A percentile compares a stretch with the other conserved stretches of the same genome.
Evolutionary conservation across 257 asterid genomes (phyloP).

Genomic region (Solanum habrochaites): DNA sequence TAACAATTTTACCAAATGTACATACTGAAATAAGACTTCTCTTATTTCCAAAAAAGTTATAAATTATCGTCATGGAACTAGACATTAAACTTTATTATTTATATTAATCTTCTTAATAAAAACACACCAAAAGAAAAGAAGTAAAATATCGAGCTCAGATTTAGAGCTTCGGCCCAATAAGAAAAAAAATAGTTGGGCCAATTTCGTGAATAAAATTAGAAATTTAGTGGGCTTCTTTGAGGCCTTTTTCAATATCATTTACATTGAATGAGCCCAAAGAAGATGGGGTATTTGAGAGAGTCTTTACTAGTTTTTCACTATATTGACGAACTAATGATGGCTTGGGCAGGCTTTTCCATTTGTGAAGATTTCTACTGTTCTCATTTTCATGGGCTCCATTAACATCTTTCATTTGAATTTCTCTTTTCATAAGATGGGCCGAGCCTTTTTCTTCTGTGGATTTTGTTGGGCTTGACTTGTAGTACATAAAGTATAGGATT

Average conservation of each 20-base stretch:
- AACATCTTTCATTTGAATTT: slow-evolving; percentile 18
- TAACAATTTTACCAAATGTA: background rate
- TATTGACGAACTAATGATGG: slow-evolving; percentile 21
- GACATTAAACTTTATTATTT: background rate
- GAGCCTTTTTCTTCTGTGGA: slow-evolving; percentile 18
- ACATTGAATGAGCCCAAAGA: slow-evolving; percentile 2
- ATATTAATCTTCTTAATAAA: background rate
- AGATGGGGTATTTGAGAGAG: slow-evolving; percentile 20
- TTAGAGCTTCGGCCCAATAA: background rate
- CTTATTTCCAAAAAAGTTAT: background rate
- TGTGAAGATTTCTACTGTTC: slow-evolving; percentile 10
- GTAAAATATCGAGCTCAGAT: background rate
- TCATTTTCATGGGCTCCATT: background rate
- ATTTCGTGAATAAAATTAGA: background rate
- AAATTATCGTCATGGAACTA: background rate
- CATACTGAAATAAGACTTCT: background rate
- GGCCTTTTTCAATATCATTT: background rate
- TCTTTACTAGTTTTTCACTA: slow-evolving; percentile 17
- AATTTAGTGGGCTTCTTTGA: background rate
- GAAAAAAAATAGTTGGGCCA: background rate
- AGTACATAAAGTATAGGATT: slow-evolving; percentile 23
- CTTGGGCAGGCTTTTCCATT: slow-evolving; percentile 34
- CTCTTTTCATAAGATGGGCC: slow-evolving; percentile 7
- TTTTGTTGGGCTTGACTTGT: slow-evolving; percentile 5
- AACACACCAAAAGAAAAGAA: background rate